Conservation (phyloP, 306 rosid genomes). For the Oxytropis ochrocephala region DNA sequence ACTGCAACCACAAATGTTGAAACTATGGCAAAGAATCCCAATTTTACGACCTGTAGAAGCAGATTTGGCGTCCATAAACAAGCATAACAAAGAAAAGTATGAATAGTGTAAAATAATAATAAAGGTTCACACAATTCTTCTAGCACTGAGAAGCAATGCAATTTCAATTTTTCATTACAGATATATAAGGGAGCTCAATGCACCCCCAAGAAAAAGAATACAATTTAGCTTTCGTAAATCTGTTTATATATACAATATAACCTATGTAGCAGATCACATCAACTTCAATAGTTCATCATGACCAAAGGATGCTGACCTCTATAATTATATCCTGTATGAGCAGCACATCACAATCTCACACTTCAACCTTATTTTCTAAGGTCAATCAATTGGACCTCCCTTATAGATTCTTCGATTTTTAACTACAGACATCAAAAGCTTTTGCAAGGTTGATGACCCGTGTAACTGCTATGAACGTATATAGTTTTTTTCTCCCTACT, state of each 20-base stretch:
- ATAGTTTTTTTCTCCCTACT: not conserved
- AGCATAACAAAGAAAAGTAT: too few relatives aligned
- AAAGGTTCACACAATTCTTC: too few relatives aligned
- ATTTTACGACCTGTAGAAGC: too few relatives aligned
- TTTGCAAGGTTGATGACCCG: constrained; percentile 10
- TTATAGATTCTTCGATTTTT: not conserved
- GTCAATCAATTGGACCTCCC: constrained; percentile 13
- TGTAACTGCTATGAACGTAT: constrained; percentile 10
- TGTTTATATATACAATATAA: not conserved
- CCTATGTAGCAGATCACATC: not conserved
- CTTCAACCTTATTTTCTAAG: not conserved
- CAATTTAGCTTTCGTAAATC: not conserved
- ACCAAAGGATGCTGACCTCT: not conserved
- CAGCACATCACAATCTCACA: not conserved
- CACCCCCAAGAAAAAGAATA: not conserved
- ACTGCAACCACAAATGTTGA: too few relatives aligned
- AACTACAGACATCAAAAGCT: not conserved
- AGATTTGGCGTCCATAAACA: too few relatives aligned
- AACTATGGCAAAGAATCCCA: too few relatives aligned
- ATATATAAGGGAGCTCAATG: not conserved
- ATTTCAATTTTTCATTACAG: not conserved
- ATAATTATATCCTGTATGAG: not conserved
- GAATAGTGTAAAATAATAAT: too few relatives aligned
- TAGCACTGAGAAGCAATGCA: too few relatives aligned
- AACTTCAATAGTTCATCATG: not conserved